Evolutionary conservation across 1,284 basidiomycete genomes (phyloP).

Genomic region (Athelia psychrophila): DNA sequence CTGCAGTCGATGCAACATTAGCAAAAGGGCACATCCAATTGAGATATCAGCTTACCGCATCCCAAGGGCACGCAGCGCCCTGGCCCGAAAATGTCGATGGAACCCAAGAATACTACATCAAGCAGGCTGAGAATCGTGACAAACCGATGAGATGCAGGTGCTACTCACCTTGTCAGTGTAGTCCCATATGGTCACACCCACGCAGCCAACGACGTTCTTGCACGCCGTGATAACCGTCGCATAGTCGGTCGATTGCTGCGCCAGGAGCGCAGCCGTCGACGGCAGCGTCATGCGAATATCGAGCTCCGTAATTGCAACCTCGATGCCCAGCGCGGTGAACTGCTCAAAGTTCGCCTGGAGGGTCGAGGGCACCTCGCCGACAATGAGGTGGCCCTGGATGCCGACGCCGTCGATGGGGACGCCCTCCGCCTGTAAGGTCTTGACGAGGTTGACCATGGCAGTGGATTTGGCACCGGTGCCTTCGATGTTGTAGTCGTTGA

Average conservation of each 20-base stretch:
- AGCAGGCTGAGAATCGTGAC: constrained; percentile 1
- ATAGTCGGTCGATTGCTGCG: constrained; percentile 55
- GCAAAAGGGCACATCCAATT: not conserved
- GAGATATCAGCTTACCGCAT: constrained; percentile 29
- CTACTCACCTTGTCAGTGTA: constrained; percentile 41
- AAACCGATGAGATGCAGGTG: constrained; percentile 9
- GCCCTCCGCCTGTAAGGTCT: constrained; percentile 37
- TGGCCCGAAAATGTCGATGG: constrained; percentile 46
- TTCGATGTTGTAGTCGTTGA: constrained; percentile 59
- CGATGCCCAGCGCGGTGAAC: constrained; percentile 51
- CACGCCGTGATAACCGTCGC: constrained; percentile 51
- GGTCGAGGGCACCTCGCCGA: constrained; percentile 43
- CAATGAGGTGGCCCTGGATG: constrained; percentile 51
- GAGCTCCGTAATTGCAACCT: constrained; percentile 59
- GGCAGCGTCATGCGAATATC: constrained; percentile 59
- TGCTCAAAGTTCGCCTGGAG: constrained; percentile 42
- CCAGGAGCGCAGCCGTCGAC: constrained; percentile 40
- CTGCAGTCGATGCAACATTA: constrained; percentile 12
- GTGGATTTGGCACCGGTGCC: constrained; percentile 47
- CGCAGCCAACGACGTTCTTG: constrained; percentile 43
- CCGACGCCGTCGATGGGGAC: constrained; percentile 60
- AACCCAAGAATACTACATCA: constrained; percentile 46
- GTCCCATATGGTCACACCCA: constrained; percentile 56
- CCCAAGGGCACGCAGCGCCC: constrained; percentile 49
- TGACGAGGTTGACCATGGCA: constrained; percentile 48